Evolutionary conservation across 306 rosid species (phyloP).

Genomic region (Astragalus glycyphyllos): DNA sequence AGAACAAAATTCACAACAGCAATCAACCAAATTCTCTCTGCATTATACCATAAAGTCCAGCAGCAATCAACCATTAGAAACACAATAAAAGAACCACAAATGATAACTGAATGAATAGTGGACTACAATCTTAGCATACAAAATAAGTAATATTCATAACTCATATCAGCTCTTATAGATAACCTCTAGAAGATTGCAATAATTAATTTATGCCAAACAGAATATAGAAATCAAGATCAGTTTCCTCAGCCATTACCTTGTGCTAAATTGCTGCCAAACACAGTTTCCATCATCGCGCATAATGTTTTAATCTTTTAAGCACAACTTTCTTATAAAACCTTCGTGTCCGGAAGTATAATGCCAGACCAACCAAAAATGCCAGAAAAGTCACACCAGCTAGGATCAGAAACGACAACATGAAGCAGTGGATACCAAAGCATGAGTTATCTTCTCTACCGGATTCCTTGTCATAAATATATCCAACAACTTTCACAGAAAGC

Average conservation of each 20-base stretch:
- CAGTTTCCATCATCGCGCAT: conserved; percentile 35
- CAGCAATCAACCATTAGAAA: no score
- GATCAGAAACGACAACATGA: conserved; percentile 71
- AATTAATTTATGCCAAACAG: conserved; percentile 24
- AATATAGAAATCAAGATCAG: conserved; percentile 30
- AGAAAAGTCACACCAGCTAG: conserved; percentile 68
- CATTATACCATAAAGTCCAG: no score
- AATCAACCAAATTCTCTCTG: no score
- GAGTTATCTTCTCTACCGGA: conserved; percentile 49
- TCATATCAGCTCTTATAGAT: conserved; percentile 8
- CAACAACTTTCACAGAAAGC: conserved; percentile 80
- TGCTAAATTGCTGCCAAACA: conserved; percentile 27
- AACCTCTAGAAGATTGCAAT: conserved; percentile 12
- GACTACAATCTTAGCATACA: neutral
- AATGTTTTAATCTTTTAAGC: conserved; percentile 53
- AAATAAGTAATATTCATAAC: conserved; percentile 25
- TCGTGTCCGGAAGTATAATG: conserved; percentile 67
- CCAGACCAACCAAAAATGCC: conserved; percentile 65
- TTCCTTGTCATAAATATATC: conserved; percentile 74
- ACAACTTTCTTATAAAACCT: conserved; percentile 63
- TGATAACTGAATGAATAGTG: conserved; percentile 29
- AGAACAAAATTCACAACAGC: no score
- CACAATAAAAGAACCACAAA: neutral
- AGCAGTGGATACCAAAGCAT: conserved; percentile 75
- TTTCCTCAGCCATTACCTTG: conserved; percentile 42